These are phyloP conservation scores for Penicillium nucicola DNA, from an alignment of 495 filamentous ascomycete species.

Conservation along the genomic window DNA sequence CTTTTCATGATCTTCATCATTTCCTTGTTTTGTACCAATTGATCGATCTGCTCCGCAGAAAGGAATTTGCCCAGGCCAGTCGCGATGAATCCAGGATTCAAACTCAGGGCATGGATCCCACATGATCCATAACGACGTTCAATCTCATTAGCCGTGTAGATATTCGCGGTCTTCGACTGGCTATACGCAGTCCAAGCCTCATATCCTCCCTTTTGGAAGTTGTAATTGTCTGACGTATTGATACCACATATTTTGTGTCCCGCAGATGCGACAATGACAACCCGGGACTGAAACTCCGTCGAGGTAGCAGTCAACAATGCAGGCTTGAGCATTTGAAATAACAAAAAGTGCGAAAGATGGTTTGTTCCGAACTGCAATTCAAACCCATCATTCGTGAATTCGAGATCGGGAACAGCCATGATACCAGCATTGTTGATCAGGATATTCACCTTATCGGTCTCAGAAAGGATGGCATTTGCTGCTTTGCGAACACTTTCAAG, in stretches of 20 bases:
- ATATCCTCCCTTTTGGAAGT: slow-evolving; percentile 33
- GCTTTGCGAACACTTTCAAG: slow-evolving; percentile 39
- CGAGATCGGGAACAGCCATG: slow-evolving; percentile 39
- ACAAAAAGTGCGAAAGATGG: slow-evolving; percentile 50
- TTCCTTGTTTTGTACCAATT: slow-evolving; percentile 10
- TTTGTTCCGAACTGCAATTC: slow-evolving; percentile 51
- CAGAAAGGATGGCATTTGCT: slow-evolving; percentile 35
- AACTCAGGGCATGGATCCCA: slow-evolving; percentile 37
- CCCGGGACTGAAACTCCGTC: slow-evolving; percentile 39
- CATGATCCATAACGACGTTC: slow-evolving; percentile 36
- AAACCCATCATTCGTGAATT: slow-evolving; percentile 38
- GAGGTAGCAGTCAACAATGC: slow-evolving; percentile 38
- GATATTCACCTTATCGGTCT: slow-evolving; percentile 41
- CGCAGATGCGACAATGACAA: slow-evolving; percentile 38
- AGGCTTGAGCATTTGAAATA: slow-evolving; percentile 46
- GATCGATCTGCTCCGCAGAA: slow-evolving; percentile 12
- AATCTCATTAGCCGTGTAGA: slow-evolving; percentile 46
- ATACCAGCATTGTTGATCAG: slow-evolving; percentile 49
- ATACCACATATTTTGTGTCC: slow-evolving; percentile 28
- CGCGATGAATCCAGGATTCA: slow-evolving; percentile 40
- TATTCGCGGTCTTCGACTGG: slow-evolving; percentile 36
- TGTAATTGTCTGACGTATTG: slow-evolving; percentile 23
- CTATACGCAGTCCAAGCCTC: slow-evolving; percentile 32
- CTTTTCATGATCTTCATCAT: slow-evolving; percentile 32
- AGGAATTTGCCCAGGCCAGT: slow-evolving; percentile 20